Conservation (phyloP, 805 yeast species). For the Helenozyma rhizophorensis region DNA sequence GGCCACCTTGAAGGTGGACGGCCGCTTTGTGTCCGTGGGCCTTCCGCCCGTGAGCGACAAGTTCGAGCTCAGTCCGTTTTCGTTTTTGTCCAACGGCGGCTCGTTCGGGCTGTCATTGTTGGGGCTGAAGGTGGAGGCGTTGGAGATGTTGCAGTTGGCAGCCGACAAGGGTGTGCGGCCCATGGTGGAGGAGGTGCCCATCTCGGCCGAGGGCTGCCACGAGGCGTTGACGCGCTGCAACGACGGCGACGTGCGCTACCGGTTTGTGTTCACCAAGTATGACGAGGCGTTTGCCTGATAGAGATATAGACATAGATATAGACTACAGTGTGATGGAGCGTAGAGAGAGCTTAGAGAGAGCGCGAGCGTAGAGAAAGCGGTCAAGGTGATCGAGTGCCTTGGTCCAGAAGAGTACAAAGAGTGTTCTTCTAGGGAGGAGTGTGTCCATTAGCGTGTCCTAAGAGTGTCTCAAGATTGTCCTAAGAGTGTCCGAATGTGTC, state of each 20-base stretch:
- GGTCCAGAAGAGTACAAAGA: background rate
- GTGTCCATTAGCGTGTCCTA: no score
- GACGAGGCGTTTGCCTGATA: conserved; percentile 38
- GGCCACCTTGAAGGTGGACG: conserved; percentile 50
- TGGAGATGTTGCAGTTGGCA: conserved; percentile 63
- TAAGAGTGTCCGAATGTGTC: no score
- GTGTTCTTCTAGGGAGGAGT: no score
- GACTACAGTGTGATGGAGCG: no score
- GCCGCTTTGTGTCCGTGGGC: conserved; percentile 62
- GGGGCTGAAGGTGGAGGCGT: conserved; percentile 62
- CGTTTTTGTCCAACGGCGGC: conserved; percentile 48
- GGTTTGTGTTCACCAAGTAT: conserved; percentile 58
- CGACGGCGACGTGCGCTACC: conserved; percentile 55
- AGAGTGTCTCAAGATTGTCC: no score
- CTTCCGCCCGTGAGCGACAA: conserved; percentile 48
- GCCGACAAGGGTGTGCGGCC: conserved; percentile 54
- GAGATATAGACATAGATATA: background rate
- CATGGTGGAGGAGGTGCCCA: conserved; percentile 59
- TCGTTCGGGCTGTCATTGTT: conserved; percentile 54
- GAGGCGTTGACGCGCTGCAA: conserved; percentile 53
- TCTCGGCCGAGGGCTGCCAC: conserved; percentile 48
- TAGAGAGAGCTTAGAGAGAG: no score
- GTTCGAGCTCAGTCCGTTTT: conserved; percentile 45
- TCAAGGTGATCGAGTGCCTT: background rate
- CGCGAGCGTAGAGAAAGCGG: background rate